Evolutionary conservation across 768 basidiomycete species (phyloP).

Genomic region (Roridomyces roridus): DNA sequence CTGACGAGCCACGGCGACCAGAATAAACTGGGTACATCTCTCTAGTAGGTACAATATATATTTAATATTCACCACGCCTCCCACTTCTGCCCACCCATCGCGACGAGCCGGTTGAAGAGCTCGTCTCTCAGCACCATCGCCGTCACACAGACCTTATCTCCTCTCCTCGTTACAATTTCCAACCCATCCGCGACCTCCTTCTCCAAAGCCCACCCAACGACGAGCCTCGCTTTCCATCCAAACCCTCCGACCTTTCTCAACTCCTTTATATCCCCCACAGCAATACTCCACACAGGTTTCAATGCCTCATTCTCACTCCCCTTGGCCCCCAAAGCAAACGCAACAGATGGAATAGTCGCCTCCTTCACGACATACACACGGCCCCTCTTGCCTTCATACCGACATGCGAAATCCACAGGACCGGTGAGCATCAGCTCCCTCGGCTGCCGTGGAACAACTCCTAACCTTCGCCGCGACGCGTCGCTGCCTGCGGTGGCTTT

Average conservation of each 20-base stretch:
- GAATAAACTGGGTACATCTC: no score
- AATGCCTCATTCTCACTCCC: slow-evolving; percentile 5
- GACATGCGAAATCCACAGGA: slow-evolving; percentile 14
- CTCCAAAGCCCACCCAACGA: slow-evolving; percentile 40
- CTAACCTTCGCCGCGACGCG: slow-evolving; percentile 8
- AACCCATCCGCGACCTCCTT: slow-evolving; percentile 37
- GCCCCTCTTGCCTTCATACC: slow-evolving; percentile 15
- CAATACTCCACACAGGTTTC: slow-evolving; percentile 32
- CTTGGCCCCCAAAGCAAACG: slow-evolving; percentile 12
- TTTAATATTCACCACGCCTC: slow-evolving; percentile 21
- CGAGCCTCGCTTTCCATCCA: slow-evolving; percentile 45
- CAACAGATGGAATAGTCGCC: slow-evolving; percentile 12
- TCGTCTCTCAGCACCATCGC: slow-evolving; percentile 33
- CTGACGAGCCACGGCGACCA: no score
- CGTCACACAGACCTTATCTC: slow-evolving; percentile 26
- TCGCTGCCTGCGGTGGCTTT: slow-evolving; percentile 16
- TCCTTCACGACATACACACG: slow-evolving; percentile 9
- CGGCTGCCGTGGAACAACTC: slow-evolving; percentile 13
- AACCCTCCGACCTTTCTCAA: slow-evolving; percentile 41
- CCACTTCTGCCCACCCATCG: slow-evolving; percentile 25
- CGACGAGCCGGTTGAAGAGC: slow-evolving; percentile 13
- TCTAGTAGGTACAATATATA: no score
- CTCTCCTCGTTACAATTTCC: slow-evolving; percentile 30
- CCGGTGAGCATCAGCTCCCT: slow-evolving; percentile 4
- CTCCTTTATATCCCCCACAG: slow-evolving; percentile 37